phyloP scores from a whole-genome alignment of 2,329 filamentous ascomycete species.

The Metarhizium anisopliae region DNA sequence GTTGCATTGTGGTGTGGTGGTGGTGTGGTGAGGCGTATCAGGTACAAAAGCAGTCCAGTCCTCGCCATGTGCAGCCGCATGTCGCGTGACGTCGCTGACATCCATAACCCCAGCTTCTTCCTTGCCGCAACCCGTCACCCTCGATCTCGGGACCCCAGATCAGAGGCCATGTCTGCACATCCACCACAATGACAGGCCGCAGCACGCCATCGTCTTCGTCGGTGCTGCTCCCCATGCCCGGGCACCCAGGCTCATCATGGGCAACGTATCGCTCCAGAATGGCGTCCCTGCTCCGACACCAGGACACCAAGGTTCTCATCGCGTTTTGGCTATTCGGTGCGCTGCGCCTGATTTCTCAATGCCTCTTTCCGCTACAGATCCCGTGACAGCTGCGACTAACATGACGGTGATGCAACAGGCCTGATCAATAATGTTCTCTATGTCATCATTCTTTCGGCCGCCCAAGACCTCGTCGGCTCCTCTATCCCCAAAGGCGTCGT shows the following conservation, averaged over 20 bases:
- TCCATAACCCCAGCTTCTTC: not conserved
- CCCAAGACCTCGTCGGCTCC: constrained; percentile 87
- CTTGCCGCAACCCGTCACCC: not conserved
- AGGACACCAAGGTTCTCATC: constrained; percentile 61
- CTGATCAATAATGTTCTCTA: constrained; percentile 94
- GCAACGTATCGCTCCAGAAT: constrained; percentile 62
- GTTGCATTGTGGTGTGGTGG: too few relatives aligned
- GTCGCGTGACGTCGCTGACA: not conserved
- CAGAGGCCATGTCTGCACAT: not conserved
- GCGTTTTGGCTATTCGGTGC: constrained; percentile 94
- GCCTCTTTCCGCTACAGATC: too few relatives aligned
- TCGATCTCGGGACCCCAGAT: not conserved
- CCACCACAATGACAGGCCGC: constrained; percentile 22
- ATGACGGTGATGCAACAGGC: constrained; percentile 14
- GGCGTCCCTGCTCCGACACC: constrained; percentile 51
- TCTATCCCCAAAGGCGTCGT: constrained; percentile 87
- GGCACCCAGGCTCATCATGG: constrained; percentile 58
- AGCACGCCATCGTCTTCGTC: constrained; percentile 34
- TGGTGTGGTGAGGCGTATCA: too few relatives aligned
- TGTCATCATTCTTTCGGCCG: constrained; percentile 90
- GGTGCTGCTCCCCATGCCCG: constrained; percentile 47
- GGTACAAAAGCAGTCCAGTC: too few relatives aligned
- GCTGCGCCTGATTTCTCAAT: constrained; percentile 1
- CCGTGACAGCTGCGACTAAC: not conserved
- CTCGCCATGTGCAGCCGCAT: not conserved